These are phyloP conservation scores for Colletotrichum sp. DNA, from an alignment of 2,329 filamentous ascomycete species.

Conservation along the genomic window DNA sequence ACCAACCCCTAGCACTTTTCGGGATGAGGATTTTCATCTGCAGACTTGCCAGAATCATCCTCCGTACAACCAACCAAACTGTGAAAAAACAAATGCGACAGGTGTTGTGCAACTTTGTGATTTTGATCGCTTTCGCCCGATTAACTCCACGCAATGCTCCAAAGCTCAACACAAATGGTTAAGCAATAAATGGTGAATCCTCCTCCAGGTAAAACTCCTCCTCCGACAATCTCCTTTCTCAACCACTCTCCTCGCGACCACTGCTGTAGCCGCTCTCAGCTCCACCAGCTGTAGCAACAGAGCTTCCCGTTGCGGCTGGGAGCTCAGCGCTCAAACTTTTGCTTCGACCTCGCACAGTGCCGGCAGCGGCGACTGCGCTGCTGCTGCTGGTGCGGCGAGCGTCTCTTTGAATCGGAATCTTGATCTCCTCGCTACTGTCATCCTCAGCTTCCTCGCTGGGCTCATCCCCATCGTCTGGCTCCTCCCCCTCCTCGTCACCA, in stretches of 20 bases:
- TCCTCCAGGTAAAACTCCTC: not conserved
- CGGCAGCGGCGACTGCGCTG: slow-evolving; percentile 38
- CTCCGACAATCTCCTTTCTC: not conserved
- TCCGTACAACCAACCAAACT: not conserved
- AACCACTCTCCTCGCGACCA: slow-evolving; percentile 34
- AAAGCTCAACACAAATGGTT: not conserved
- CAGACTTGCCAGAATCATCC: not conserved
- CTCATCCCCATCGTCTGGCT: slow-evolving; percentile 22
- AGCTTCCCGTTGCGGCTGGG: slow-evolving; percentile 35
- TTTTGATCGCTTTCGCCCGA: not conserved
- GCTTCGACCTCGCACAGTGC: slow-evolving; percentile 32
- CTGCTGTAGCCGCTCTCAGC: slow-evolving; percentile 43
- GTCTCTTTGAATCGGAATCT: slow-evolving; percentile 25
- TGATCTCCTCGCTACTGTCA: slow-evolving; percentile 7
- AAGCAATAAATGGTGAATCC: not conserved
- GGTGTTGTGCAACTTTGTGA: not conserved
- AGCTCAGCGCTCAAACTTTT: slow-evolving; percentile 35
- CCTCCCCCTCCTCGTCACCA: slow-evolving; percentile 37
- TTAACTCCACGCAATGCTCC: not conserved
- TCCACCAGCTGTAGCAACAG: slow-evolving; percentile 44
- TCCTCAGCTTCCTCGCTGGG: not conserved
- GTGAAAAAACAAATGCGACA: not conserved
- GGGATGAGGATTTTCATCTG: fast-evolving
- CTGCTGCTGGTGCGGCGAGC: slow-evolving; percentile 21
- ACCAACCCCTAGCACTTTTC: not conserved